phyloP scores from a whole-genome alignment of 805 yeast genomes.

The Pichia manshurica region DNA sequence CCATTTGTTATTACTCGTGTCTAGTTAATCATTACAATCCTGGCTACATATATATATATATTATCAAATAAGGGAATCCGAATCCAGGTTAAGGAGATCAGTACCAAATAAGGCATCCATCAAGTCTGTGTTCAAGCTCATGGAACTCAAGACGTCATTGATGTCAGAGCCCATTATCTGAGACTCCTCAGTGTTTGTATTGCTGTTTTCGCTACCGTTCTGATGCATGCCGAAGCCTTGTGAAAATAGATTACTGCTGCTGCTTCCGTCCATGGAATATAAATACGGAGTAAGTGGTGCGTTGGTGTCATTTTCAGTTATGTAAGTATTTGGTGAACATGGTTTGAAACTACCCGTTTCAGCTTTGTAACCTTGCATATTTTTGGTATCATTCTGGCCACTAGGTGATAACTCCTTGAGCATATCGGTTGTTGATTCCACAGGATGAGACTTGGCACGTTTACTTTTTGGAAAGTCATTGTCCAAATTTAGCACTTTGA shows the following conservation, averaged over 20 bases:
- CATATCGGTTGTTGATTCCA: not conserved
- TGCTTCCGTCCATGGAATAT: not conserved
- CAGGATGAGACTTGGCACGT: slow-evolving; percentile 6
- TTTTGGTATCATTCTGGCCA: not conserved
- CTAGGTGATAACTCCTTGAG: not conserved
- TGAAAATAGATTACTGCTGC: not conserved
- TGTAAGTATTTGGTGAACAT: too few species aligned
- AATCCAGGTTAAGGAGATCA: slow-evolving; percentile 10
- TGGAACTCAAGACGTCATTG: slow-evolving; percentile 25
- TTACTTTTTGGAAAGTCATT: not conserved
- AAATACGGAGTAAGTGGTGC: not conserved
- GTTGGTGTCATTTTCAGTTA: not conserved
- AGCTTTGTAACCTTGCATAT: not conserved
- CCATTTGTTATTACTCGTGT: too few species aligned
- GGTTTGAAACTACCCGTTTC: not conserved
- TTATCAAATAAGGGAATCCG: too few species aligned
- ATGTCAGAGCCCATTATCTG: slow-evolving; percentile 12
- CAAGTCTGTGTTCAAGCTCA: slow-evolving; percentile 27
- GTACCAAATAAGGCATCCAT: slow-evolving; percentile 31
- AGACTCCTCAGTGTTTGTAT: slow-evolving; percentile 1
- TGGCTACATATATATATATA: too few species aligned
- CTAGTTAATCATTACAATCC: too few species aligned
- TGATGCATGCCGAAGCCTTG: not conserved
- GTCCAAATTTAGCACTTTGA: not conserved
- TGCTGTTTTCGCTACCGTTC: not conserved